phyloP scores from a whole-genome alignment of 805 yeast genomes.

The Candida insectalens region DNA sequence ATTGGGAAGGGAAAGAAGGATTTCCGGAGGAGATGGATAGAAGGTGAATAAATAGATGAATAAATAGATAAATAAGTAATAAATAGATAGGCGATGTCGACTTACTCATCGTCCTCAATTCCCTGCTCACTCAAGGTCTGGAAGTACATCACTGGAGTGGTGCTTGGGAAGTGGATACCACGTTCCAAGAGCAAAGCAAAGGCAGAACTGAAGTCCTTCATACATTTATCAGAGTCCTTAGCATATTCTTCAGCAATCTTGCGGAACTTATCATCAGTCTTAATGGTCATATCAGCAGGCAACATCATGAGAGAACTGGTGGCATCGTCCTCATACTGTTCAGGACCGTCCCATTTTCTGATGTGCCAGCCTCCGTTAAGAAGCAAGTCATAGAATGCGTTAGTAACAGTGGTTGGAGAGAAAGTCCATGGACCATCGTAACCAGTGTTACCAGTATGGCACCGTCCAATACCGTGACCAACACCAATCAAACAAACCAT shows the following conservation, averaged over 20 bases:
- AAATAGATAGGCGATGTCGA: slow-evolving; percentile 1
- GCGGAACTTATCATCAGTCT: slow-evolving; percentile 34
- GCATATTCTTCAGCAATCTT: slow-evolving; percentile 41
- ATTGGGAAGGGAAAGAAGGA: background rate
- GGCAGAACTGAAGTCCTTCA: slow-evolving; percentile 38
- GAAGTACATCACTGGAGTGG: slow-evolving; percentile 35
- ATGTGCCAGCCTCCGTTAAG: slow-evolving; percentile 48
- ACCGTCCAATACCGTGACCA: slow-evolving; percentile 39
- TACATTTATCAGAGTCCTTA: slow-evolving; percentile 36
- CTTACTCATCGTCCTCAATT: slow-evolving; percentile 8
- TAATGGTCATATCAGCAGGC: slow-evolving; percentile 47
- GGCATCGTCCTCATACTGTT: slow-evolving; percentile 53
- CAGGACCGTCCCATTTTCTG: slow-evolving; percentile 51
- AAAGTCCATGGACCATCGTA: slow-evolving; percentile 90
- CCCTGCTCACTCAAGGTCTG: slow-evolving; percentile 66
- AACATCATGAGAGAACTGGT: slow-evolving; percentile 48
- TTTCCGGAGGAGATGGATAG: background rate
- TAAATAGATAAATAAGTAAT: background rate
- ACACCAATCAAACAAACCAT: slow-evolving; percentile 36
- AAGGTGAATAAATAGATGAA: no score
- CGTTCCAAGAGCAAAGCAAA: slow-evolving; percentile 50
- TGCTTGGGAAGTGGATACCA: slow-evolving; percentile 58
- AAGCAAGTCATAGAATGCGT: slow-evolving; percentile 58
- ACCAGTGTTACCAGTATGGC: slow-evolving; percentile 51
- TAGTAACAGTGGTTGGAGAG: slow-evolving; percentile 62